Conservation (phyloP, 768 basidiomycete genomes). For the Mrakia blollopis region DNA sequence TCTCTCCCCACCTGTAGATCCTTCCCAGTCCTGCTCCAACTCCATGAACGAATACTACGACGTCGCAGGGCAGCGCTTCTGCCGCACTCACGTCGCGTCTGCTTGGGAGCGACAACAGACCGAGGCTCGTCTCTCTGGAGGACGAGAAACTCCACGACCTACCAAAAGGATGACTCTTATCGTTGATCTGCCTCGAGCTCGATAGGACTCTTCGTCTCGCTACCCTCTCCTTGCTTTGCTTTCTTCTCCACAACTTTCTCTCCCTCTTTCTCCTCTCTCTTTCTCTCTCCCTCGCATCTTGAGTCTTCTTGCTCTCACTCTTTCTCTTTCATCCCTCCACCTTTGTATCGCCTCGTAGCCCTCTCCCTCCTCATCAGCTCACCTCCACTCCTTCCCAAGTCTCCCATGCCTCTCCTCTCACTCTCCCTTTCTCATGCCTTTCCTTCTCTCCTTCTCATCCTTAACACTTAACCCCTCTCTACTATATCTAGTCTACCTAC, state of each 20-base stretch:
- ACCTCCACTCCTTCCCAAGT: no score
- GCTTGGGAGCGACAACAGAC: conserved; percentile 15
- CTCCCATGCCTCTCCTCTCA: no score
- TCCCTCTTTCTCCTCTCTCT: not conserved
- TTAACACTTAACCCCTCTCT: no score
- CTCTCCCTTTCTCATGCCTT: no score
- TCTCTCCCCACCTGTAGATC: not conserved
- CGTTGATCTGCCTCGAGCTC: conserved; percentile 5
- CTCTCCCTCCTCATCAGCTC: not conserved
- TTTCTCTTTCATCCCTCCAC: no score
- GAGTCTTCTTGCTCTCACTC: not conserved
- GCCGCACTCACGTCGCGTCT: not conserved
- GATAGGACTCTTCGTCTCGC: not conserved
- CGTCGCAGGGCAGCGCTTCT: conserved; percentile 1
- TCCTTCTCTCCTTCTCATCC: no score
- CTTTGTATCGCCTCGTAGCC: not conserved
- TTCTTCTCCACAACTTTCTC: not conserved
- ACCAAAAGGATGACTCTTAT: conserved; percentile 24
- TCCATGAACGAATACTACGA: conserved; percentile 22
- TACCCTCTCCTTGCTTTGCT: not conserved
- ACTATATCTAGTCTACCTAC: no score
- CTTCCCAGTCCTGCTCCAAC: not conserved
- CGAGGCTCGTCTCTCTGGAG: not conserved
- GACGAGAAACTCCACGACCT: not conserved
- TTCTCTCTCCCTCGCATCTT: not conserved